phyloP scores from a whole-genome alignment of 352 stramenopile species.

The Pelagophyceae sp. region DNA sequence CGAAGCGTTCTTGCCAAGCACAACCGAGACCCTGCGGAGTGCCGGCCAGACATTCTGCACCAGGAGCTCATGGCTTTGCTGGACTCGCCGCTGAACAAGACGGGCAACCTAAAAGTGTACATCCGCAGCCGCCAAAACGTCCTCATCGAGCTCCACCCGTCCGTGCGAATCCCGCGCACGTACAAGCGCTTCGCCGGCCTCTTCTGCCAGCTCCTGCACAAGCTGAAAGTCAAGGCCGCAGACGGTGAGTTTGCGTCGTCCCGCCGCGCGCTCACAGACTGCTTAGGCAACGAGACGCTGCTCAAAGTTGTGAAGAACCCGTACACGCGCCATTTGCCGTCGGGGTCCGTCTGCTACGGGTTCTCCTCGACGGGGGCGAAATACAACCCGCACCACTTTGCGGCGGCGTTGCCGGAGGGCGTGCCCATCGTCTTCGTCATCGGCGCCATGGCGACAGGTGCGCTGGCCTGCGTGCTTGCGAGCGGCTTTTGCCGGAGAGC shows the following conservation, averaged over 20 bases:
- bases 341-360: constrained; percentile 86
- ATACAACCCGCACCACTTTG: constrained; percentile 87
- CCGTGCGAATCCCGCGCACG: constrained; percentile 94
- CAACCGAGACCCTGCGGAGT: constrained; percentile 88
- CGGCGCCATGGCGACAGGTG: constrained; percentile 94
- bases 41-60: constrained; percentile 97
- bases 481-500: no score
- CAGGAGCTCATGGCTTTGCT: constrained; percentile 93
- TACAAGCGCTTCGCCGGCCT: constrained; percentile 86
- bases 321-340: constrained; percentile 87
- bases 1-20: constrained; percentile 84
- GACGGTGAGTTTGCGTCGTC: constrained; percentile 61
- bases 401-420: constrained; percentile 73
- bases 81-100: constrained; percentile 98
- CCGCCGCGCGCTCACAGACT: no score
- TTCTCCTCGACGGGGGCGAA: constrained; percentile 81
- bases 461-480: no score
- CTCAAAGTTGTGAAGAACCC: constrained; percentile 99
- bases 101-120: constrained; percentile 92
- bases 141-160: constrained; percentile 93
- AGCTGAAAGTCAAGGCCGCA: constrained; percentile 98
- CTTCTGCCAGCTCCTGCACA: constrained; percentile 96
- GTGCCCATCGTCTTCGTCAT: constrained; percentile 90
- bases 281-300: constrained; percentile 86
- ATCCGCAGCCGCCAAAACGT: constrained; percentile 93